phyloP scores from a whole-genome alignment of 768 basidiomycete species.

The Mycena rosella region DNA sequence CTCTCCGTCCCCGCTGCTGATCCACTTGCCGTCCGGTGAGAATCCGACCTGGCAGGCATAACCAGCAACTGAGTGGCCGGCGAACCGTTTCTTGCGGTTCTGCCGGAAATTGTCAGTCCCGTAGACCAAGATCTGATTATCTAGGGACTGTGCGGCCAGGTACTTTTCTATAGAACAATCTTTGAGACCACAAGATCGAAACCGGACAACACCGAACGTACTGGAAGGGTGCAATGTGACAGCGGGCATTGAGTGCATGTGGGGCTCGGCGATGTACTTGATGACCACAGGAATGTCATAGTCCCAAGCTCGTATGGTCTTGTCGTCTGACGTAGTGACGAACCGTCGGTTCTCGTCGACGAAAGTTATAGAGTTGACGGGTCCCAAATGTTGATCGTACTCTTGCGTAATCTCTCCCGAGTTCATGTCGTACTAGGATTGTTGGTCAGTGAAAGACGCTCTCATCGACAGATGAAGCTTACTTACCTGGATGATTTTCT shows the following conservation, averaged over 20 bases:
- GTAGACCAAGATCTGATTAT: constrained; percentile 98
- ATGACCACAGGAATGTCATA: constrained; percentile 99
- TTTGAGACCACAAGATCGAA: constrained; percentile 27
- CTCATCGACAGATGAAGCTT: constrained; percentile 37
- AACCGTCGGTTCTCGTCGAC: constrained; percentile 98
- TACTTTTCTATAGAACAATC: constrained; percentile 76
- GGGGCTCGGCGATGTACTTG: constrained; percentile 99
- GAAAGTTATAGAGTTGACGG: constrained; percentile 98
- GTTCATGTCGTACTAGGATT: constrained; percentile 92
- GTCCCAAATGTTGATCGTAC: constrained; percentile 98
- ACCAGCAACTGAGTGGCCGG: constrained; percentile 96
- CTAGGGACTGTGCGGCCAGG: constrained; percentile 96
- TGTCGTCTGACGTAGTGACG: constrained; percentile 98
- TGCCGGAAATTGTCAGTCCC: constrained; percentile 99
- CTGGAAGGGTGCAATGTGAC: constrained; percentile 96
- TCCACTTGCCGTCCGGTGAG: constrained; percentile 98
- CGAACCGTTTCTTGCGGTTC: constrained; percentile 98
- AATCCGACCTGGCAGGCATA: constrained; percentile 98
- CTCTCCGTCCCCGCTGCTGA: constrained; percentile 95
- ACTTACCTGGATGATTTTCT: constrained; percentile 96
- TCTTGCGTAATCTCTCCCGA: constrained; percentile 97
- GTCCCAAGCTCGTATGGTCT: constrained; percentile 99
- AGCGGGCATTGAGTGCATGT: constrained; percentile 99
- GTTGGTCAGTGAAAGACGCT: neutral
- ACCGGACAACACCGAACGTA: constrained; percentile 59